These are phyloP conservation scores for Lipomyces japonicus DNA, from an alignment of 805 yeast genomes.

Conservation along the genomic window DNA sequence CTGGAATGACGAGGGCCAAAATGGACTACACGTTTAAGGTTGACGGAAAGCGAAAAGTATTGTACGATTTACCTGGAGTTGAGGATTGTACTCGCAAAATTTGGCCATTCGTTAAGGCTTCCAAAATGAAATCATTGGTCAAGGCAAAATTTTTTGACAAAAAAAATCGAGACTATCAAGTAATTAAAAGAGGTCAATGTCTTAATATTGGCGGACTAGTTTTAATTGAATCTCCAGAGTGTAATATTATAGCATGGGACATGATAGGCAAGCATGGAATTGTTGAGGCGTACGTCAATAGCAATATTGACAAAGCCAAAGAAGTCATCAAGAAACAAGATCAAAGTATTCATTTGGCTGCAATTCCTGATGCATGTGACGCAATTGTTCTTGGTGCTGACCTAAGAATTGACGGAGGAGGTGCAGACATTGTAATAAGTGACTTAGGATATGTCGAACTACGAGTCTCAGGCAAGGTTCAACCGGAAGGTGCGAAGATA, in stretches of 20 bases:
- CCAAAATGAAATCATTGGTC: slow-evolving; percentile 17
- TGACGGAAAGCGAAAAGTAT: slow-evolving; percentile 30
- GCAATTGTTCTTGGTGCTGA: slow-evolving; percentile 5
- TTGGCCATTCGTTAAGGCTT: slow-evolving; percentile 31
- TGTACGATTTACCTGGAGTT: slow-evolving; percentile 37
- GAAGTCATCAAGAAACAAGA: slow-evolving; percentile 22
- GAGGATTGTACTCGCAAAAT: slow-evolving; percentile 26
- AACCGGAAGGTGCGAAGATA: slow-evolving; percentile 31
- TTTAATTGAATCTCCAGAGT: slow-evolving; percentile 31
- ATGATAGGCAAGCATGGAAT: slow-evolving; percentile 31
- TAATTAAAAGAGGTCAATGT: slow-evolving; percentile 30
- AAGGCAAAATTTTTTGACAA: slow-evolving; percentile 15
- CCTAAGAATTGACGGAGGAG: slow-evolving; percentile 22
- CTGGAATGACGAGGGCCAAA: slow-evolving; percentile 65
- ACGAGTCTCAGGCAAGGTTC: slow-evolving; percentile 34
- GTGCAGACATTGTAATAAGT: slow-evolving; percentile 33
- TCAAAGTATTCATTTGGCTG: slow-evolving; percentile 31
- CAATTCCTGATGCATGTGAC: slow-evolving; percentile 9
- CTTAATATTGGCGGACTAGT: slow-evolving; percentile 37
- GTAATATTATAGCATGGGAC: slow-evolving; percentile 34
- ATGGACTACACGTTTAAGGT: slow-evolving; percentile 42
- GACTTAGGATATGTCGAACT: slow-evolving; percentile 38
- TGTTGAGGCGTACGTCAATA: slow-evolving; percentile 27
- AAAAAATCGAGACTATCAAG: slow-evolving; percentile 29
- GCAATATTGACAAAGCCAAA: slow-evolving; percentile 29